Percentiles rank a stretch among this genome's conserved stretches.
Evolutionary conservation across 1,284 basidiomycete species (phyloP).

Genomic region (Rhodotorula sp.): DNA sequence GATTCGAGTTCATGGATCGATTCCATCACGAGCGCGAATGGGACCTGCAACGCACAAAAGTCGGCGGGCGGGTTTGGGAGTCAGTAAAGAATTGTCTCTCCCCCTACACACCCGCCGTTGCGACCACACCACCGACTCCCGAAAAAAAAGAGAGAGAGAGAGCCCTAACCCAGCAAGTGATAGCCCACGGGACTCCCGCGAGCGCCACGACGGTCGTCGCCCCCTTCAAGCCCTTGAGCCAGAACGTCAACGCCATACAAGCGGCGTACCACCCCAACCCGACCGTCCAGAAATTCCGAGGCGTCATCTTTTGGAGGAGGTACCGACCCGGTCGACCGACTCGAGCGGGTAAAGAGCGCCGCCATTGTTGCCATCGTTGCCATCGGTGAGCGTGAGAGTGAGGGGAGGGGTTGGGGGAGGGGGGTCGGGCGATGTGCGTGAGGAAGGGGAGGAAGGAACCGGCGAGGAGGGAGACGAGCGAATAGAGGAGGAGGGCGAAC

Average conservation of each 20-base stretch:
- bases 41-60: no score
- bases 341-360: conserved; percentile 14
- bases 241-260: conserved; percentile 78
- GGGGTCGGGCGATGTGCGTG: conserved; percentile 56
- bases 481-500: conserved; percentile 74
- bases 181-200: conserved; percentile 89
- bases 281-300: conserved; percentile 87
- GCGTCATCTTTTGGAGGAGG: conserved; percentile 58
- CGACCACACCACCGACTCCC: no score
- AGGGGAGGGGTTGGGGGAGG: conserved; percentile 70
- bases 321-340: conserved; percentile 37
- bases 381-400: conserved; percentile 38
- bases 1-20: conserved; percentile 39
- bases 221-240: conserved; percentile 67
- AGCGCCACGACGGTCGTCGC: conserved; percentile 78
- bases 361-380: no score
- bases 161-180: conserved; percentile 69
- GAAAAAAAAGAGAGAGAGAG: not conserved
- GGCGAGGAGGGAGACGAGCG: conserved; percentile 66
- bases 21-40: conserved; percentile 46
- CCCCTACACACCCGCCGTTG: no score
- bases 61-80: no score
- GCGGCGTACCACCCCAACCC: conserved; percentile 69
- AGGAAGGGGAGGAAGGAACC: conserved; percentile 74
- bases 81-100: no score